Evolutionary conservation across 768 basidiomycete genomes (phyloP), one percentile per base, ranked within the genome.

Genomic region (Naganishia antarctica): DNA sequence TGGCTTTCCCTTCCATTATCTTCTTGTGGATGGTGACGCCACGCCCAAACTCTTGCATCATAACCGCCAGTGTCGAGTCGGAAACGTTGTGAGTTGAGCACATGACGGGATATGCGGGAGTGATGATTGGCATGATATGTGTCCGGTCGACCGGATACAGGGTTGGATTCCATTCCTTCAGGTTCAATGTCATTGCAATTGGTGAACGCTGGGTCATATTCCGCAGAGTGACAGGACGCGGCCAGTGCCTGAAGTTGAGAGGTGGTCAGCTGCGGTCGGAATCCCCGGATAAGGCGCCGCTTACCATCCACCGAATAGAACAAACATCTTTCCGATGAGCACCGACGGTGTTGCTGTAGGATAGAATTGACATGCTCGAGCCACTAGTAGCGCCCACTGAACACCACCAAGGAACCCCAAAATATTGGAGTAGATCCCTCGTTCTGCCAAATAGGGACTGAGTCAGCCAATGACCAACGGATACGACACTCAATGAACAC

Each of bases 61-160:
- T 91, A 61, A 99, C 89, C 82, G 88, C 86, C 79, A 96, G 91
- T 4, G 94, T 98, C 9, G 92, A 96, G 45, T 85, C 84, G 58
- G 91, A 92, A 66, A 98, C 93, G 71, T 98, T 99, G 80, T 99
- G 96, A 18, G 96, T 99, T 26, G 94, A 85, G 77, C 94, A 98
- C 94, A 99, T 99, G 6, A 94, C 87, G 48, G 96, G 96, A 78
- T 97, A 99, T 12, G 96, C 93, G 3, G 96, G 96, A 1, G 96
- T 99, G 71, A 99, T 98, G 73, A 99, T 97, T 13, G 96, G 96
- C 96, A 98, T 98, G 69, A 91, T 84, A 79, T 99, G 96, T 23
- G 61, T 53, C 64, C 89, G 83, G 77, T 97, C 92, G 65, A 85
- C 85, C 4, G 91, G 91, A 76, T 94, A 97, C 61, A 96, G 77